Conservation (phyloP, 2,329 filamentous ascomycete genomes). For the Penicillium fuscoglaucum region DNA sequence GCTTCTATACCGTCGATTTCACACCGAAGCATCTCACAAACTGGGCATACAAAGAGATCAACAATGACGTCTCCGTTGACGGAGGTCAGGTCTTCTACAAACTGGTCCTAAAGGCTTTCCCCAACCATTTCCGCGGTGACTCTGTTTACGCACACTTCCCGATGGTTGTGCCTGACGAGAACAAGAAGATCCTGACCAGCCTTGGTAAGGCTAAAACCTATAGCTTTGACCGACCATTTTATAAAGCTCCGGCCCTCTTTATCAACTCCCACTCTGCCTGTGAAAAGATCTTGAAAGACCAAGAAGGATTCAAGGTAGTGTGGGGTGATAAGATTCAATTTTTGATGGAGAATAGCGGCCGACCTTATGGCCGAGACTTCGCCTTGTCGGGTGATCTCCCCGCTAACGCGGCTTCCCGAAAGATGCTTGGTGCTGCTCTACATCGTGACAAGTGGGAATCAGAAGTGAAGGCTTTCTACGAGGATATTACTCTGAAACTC, state of each 20-base stretch:
- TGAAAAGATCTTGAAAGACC: conserved; percentile 45
- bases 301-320: conserved; percentile 48
- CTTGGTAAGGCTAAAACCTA: conserved; percentile 47
- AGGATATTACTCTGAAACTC: conserved; percentile 49
- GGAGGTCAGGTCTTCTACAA: conserved; percentile 55
- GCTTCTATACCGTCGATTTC: conserved; percentile 50
- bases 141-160: conserved; percentile 54
- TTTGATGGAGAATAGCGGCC: conserved; percentile 41
- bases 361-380: conserved; percentile 47
- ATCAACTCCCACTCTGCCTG: conserved; percentile 50
- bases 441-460: conserved; percentile 50
- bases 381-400: conserved; percentile 50
- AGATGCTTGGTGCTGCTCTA: conserved; percentile 45
- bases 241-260: conserved; percentile 38
- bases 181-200: conserved; percentile 44
- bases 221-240: conserved; percentile 38
- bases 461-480: conserved; percentile 51
- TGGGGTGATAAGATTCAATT: conserved; percentile 50
- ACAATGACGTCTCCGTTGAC: conserved; percentile 46
- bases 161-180: conserved; percentile 50
- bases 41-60: conserved; percentile 49
- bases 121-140: conserved; percentile 50
- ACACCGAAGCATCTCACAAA: conserved; percentile 48
- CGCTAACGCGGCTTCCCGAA: conserved; percentile 44
- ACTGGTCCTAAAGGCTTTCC: conserved; percentile 53